Conservation (phyloP, 768 basidiomycete genomes). For the Clitopilus passeckerianus region DNA sequence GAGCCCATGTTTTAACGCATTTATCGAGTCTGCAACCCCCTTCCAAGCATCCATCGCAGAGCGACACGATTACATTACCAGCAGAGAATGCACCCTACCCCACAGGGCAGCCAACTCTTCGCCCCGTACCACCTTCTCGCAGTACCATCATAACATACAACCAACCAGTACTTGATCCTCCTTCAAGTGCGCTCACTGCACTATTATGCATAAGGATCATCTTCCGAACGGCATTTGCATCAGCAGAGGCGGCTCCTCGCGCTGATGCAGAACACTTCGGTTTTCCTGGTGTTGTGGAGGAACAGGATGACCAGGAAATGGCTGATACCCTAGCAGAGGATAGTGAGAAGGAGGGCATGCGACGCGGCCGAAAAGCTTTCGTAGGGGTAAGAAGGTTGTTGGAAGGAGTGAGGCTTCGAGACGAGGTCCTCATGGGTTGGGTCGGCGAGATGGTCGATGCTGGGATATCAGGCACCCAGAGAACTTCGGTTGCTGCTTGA, state of each 20-base stretch:
- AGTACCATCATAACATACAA: constrained; percentile 54
- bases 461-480: constrained; percentile 18
- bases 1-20: constrained; percentile 73
- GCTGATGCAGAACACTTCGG: constrained; percentile 86
- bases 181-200: constrained; percentile 73
- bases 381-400: constrained; percentile 51
- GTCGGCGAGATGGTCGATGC: constrained; percentile 57
- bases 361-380: constrained; percentile 70
- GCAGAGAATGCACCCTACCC: constrained; percentile 51
- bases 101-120: constrained; percentile 53
- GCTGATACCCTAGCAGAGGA: constrained; percentile 45
- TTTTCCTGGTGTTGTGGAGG: constrained; percentile 79
- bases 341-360: constrained; percentile 63
- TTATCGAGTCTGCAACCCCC: constrained; percentile 54
- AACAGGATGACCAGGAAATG: constrained; percentile 61
- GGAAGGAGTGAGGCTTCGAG: constrained; percentile 60
- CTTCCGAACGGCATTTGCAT: constrained; percentile 75
- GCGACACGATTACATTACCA: constrained; percentile 69
- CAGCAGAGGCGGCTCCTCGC: constrained; percentile 61
- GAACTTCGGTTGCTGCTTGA: background rate
- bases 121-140: constrained; percentile 70
- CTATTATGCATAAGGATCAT: constrained; percentile 80
- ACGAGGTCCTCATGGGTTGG: constrained; percentile 58
- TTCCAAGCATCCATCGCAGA: constrained; percentile 63
- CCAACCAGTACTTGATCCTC: constrained; percentile 57